A percentile compares a stretch with the other conserved stretches of the same genome.
Evolutionary conservation across 116 monocot species (phyloP).

Genomic region (Papilionanthe hybrid): DNA sequence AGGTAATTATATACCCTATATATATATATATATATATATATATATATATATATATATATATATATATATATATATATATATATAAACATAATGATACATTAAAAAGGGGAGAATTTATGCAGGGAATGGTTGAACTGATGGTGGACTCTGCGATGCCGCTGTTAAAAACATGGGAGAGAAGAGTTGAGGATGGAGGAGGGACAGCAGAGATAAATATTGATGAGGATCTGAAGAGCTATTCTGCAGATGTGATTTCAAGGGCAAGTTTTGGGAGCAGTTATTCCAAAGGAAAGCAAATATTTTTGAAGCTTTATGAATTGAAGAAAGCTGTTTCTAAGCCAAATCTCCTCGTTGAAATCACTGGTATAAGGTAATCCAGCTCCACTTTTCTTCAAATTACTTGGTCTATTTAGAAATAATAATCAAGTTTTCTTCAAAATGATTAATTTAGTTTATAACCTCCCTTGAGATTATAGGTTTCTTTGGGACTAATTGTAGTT

Average conservation of each 20-base stretch:
- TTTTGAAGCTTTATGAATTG: slow-evolving; percentile 27
- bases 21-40: not conserved
- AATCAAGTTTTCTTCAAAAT: no score
- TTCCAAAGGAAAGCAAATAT: slow-evolving; percentile 51
- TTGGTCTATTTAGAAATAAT: no score
- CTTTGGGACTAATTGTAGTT: no score
- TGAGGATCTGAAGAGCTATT: slow-evolving; percentile 37
- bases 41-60: not conserved
- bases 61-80: not conserved
- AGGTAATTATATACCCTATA: slow-evolving; percentile 34
- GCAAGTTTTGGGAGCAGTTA: slow-evolving; percentile 62
- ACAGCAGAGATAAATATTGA: slow-evolving; percentile 41
- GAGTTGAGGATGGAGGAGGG: slow-evolving; percentile 26
- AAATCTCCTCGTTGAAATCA: slow-evolving; percentile 10
- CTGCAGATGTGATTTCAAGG: slow-evolving; percentile 70
- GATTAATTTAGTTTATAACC: no score
- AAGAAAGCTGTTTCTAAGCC: slow-evolving; percentile 13
- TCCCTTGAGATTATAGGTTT: no score
- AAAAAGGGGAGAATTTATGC: not conserved
- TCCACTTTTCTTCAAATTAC: no score
- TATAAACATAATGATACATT: not conserved
- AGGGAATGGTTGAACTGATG: slow-evolving; percentile 61
- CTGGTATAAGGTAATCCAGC: slow-evolving; percentile 1
- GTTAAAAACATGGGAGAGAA: slow-evolving; percentile 36
- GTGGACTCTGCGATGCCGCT: slow-evolving; percentile 33